These are phyloP conservation scores for Wickerhamiella siamensis DNA, from an alignment of 805 yeast species.

Conservation along the genomic window DNA sequence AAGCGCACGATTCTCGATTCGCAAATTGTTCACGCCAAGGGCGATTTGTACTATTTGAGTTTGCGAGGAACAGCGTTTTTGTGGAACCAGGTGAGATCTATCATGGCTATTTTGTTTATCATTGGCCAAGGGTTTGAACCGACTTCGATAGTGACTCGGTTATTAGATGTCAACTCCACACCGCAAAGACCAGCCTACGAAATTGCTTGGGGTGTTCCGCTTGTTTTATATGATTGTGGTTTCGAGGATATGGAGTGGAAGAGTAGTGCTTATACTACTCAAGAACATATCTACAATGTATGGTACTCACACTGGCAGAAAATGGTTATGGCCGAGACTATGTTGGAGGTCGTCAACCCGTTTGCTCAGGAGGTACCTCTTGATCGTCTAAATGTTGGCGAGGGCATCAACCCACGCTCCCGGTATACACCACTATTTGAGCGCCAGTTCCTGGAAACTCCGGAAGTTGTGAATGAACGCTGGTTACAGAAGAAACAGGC, in stretches of 20 bases:
- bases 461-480: slow-evolving; percentile 54
- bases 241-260: slow-evolving; percentile 61
- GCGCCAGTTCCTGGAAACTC: slow-evolving; percentile 46
- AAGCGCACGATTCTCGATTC: slow-evolving; percentile 46
- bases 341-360: slow-evolving; percentile 28
- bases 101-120: slow-evolving; percentile 69
- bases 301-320: slow-evolving; percentile 47
- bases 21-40: slow-evolving; percentile 27
- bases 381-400: slow-evolving; percentile 41
- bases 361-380: slow-evolving; percentile 2
- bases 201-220: slow-evolving; percentile 82
- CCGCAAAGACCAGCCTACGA: slow-evolving; percentile 69
- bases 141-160: slow-evolving; percentile 39
- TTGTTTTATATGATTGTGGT: slow-evolving; percentile 73
- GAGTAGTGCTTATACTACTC: slow-evolving; percentile 13
- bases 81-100: slow-evolving; percentile 97
- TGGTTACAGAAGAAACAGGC: slow-evolving; percentile 28
- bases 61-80: slow-evolving; percentile 78
- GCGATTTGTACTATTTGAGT: slow-evolving; percentile 47
- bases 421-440: slow-evolving; percentile 43
- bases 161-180: slow-evolving; percentile 41
- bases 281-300: slow-evolving; percentile 26
- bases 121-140: slow-evolving; percentile 68
- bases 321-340: slow-evolving; percentile 35
- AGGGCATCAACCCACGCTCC: slow-evolving; percentile 54